A percentile compares a stretch with the other conserved stretches of the same genome.
Evolutionary conservation across 371 early-diverging fungal genomes (phyloP).

Genomic region (Lichtheimia hyalospora): DNA sequence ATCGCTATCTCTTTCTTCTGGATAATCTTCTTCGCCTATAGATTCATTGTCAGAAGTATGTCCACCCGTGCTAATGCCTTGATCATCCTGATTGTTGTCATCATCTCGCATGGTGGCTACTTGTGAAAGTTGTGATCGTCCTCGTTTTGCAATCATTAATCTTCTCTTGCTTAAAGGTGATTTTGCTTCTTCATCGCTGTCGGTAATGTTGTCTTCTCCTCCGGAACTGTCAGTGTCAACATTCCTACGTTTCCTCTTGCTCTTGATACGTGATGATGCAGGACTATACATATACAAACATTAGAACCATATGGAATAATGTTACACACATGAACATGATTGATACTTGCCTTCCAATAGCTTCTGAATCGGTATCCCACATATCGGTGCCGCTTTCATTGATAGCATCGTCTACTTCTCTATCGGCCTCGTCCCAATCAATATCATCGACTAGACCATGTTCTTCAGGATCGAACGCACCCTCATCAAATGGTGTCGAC

Average conservation of each 20-base stretch:
- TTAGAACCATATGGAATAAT: not conserved
- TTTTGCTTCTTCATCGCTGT: slow-evolving; percentile 20
- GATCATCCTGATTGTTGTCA: slow-evolving; percentile 1
- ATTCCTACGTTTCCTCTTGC: slow-evolving; percentile 22
- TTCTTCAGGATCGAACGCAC: slow-evolving; percentile 41
- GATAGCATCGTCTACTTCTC: slow-evolving; percentile 60
- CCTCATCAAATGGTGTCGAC: slow-evolving; percentile 33
- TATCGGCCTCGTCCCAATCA: slow-evolving; percentile 57
- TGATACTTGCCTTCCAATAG: slow-evolving; percentile 23
- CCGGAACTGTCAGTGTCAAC: slow-evolving; percentile 16
- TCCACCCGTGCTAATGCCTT: not conserved
- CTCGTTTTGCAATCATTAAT: slow-evolving; percentile 17
- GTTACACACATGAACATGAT: not conserved
- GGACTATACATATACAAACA: slow-evolving; percentile 13
- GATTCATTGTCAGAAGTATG: not conserved
- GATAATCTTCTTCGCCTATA: slow-evolving; percentile 14
- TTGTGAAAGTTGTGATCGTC: slow-evolving; percentile 34
- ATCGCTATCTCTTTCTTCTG: slow-evolving; percentile 15
- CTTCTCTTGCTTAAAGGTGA: slow-evolving; percentile 19
- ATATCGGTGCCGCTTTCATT: slow-evolving; percentile 59
- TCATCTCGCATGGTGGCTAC: slow-evolving; percentile 18
- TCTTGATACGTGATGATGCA: slow-evolving; percentile 13
- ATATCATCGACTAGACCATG: slow-evolving; percentile 47
- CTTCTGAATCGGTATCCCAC: slow-evolving; percentile 43
- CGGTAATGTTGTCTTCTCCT: slow-evolving; percentile 23